Percentiles rank a stretch among this genome's conserved stretches.
Conservation (phyloP, 1,139 yeast species). For the Diutina pseudorugosa region DNA sequence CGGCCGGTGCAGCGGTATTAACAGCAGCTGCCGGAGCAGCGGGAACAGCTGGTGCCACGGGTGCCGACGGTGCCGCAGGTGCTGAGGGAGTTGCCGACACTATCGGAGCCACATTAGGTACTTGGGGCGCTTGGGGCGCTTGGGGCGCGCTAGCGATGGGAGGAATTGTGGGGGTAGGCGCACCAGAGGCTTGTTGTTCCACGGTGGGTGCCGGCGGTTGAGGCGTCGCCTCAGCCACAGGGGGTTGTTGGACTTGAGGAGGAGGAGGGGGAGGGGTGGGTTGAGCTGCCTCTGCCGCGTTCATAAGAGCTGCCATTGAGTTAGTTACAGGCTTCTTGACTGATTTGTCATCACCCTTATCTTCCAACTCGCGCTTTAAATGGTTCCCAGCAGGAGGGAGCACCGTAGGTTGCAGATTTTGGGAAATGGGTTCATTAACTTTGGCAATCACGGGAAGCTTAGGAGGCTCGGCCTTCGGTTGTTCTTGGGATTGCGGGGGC, state of each 20-base stretch:
- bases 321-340: conserved; percentile 11
- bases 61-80: not conserved
- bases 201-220: conserved; percentile 5
- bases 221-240: conserved; percentile 4
- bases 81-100: not conserved
- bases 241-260: conserved; percentile 4
- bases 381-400: conserved; percentile 4
- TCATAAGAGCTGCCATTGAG: conserved; percentile 14
- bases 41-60: not conserved
- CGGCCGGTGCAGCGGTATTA: not conserved
- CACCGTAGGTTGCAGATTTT: not conserved
- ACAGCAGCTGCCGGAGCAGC: not conserved
- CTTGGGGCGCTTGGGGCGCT: conserved; percentile 2
- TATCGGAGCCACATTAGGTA: conserved; percentile 5
- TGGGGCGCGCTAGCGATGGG: conserved; percentile 1
- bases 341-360: conserved; percentile 17
- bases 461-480: not conserved
- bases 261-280: conserved; percentile 4
- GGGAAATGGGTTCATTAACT: not conserved
- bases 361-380: conserved; percentile 29
- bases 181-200: not conserved
- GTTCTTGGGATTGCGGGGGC: not conserved
- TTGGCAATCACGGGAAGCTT: conserved; percentile 4
- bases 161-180: not conserved
- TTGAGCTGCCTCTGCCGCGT: conserved; percentile 3